Conservation (phyloP, 257 asterid genomes). For the Fraxinus americana region DNA sequence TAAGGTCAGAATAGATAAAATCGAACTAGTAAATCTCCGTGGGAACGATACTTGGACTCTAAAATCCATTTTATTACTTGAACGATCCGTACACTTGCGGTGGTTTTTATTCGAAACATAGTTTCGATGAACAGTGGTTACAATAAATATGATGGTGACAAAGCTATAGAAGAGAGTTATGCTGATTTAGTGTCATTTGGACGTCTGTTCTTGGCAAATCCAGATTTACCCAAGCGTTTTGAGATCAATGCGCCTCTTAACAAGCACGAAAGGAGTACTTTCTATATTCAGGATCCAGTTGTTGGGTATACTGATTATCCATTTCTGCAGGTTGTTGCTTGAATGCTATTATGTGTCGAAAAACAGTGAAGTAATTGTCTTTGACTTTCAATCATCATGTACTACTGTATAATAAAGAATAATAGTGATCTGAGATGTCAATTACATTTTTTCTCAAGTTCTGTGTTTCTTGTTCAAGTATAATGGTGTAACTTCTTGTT, state of each 20-base stretch:
- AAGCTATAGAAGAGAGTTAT: conserved; percentile 35
- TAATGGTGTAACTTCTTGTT: too few relatives aligned
- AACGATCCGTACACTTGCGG: too few relatives aligned
- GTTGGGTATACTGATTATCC: conserved; percentile 48
- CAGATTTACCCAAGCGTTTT: conserved; percentile 41
- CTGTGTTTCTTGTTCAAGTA: too few relatives aligned
- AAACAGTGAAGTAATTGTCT: not conserved
- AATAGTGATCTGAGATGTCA: too few relatives aligned
- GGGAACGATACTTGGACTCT: too few relatives aligned
- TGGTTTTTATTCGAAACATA: too few relatives aligned
- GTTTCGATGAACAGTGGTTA: too few relatives aligned
- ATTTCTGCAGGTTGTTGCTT: conserved; percentile 18
- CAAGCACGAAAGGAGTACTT: conserved; percentile 32
- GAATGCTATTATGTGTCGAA: not conserved
- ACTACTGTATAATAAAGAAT: too few relatives aligned
- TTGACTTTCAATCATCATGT: not conserved
- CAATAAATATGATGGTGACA: conserved; percentile 34
- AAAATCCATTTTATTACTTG: too few relatives aligned
- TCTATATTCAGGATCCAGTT: conserved; percentile 42
- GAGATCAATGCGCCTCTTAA: conserved; percentile 37
- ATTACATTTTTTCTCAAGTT: too few relatives aligned
- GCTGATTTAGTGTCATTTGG: conserved; percentile 49
- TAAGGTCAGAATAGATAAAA: too few relatives aligned
- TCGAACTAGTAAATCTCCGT: too few relatives aligned
- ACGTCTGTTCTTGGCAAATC: conserved; percentile 44